phyloP scores from a whole-genome alignment of 495 filamentous ascomycete genomes.

The Jackrogersella minutella region DNA sequence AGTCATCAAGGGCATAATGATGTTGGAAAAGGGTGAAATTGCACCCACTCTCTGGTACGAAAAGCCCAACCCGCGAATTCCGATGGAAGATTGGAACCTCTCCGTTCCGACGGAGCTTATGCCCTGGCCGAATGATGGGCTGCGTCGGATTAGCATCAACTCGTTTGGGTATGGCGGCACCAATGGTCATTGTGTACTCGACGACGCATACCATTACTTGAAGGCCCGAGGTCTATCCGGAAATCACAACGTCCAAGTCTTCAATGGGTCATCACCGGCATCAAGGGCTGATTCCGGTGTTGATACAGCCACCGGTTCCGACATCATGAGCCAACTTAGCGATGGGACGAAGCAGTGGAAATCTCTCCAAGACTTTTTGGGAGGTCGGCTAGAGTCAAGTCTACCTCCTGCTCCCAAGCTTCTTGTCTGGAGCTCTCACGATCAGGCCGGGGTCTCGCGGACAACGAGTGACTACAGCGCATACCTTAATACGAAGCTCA shows the following conservation, averaged over 20 bases:
- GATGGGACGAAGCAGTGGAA: no score
- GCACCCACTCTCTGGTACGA: conserved; percentile 52
- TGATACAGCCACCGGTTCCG: no score
- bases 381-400: no score
- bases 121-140: conserved; percentile 35
- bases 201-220: conserved; percentile 43
- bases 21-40: conserved; percentile 55
- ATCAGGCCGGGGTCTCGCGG: no score
- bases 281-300: no score
- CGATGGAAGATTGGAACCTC: conserved; percentile 14
- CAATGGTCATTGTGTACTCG: conserved; percentile 64
- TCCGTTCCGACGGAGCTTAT: conserved; percentile 34
- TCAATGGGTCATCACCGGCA: neutral
- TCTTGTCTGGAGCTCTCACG: no score
- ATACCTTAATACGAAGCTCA: neutral
- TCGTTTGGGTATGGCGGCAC: conserved; percentile 65
- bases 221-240: neutral
- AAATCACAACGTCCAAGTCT: neutral
- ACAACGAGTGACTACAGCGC: neutral
- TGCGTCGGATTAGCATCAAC: conserved; percentile 58
- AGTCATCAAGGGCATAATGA: conserved; percentile 56
- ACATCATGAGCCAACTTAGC: no score
- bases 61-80: conserved; percentile 53
- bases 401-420: no score
- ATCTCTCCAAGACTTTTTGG: no score